phyloP scores from a whole-genome alignment of 768 basidiomycete genomes.

The Panellus pusillus region DNA sequence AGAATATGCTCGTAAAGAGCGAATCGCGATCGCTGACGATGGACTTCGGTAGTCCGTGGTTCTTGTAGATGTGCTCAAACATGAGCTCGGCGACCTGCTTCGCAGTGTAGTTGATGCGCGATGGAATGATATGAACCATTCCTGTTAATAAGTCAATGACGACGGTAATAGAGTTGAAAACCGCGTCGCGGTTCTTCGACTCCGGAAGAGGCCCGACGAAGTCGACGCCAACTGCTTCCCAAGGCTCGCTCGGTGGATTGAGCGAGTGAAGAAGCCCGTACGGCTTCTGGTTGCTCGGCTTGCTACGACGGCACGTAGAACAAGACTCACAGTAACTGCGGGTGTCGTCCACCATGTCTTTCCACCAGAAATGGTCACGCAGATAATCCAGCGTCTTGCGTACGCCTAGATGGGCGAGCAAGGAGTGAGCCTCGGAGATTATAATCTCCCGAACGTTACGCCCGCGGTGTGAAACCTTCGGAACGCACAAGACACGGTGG shows the following conservation, averaged over 20 bases:
- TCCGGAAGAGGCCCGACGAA: conserved; percentile 3
- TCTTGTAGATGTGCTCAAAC: background rate
- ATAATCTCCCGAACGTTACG: conserved; percentile 23
- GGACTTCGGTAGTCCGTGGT: background rate
- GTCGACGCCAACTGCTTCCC: conserved; percentile 1
- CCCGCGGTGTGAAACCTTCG: background rate
- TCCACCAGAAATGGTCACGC: background rate
- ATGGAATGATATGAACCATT: background rate
- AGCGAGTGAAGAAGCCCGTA: background rate
- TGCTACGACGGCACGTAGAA: background rate
- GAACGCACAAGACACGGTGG: background rate
- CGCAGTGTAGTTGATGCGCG: background rate
- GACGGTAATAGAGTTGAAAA: background rate
- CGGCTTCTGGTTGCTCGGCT: background rate
- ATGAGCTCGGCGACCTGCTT: background rate
- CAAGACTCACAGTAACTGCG: background rate
- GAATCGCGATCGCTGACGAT: background rate
- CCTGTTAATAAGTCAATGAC: background rate
- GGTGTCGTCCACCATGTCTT: conserved; percentile 1
- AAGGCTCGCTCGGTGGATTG: background rate
- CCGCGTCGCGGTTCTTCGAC: background rate
- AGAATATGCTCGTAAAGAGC: background rate
- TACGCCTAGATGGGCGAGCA: conserved; percentile 33
- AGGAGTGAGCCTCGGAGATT: conserved; percentile 33
- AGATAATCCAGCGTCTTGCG: conserved; percentile 16